Conservation (phyloP, 257 asterid genomes). For the Solanum sejunctum region DNA sequence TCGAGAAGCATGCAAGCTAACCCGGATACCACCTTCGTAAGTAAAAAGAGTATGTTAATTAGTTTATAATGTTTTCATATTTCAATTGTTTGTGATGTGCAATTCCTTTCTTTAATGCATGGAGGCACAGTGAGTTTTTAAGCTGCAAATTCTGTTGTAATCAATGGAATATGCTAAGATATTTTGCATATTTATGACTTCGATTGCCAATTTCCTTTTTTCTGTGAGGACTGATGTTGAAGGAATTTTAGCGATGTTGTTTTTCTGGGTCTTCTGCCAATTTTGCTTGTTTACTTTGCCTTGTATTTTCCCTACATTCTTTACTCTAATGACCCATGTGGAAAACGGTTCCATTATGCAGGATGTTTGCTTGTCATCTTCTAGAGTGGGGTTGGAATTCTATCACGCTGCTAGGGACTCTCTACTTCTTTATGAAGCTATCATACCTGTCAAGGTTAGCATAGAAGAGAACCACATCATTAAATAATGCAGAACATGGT, state of each 20-base stretch:
- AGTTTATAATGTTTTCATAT: neutral
- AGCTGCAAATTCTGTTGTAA: neutral
- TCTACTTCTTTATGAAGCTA: slow-evolving; percentile 79
- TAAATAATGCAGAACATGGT: neutral
- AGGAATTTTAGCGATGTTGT: neutral
- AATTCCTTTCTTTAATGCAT: neutral
- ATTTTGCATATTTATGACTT: neutral
- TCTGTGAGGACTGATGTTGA: neutral
- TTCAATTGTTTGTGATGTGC: neutral
- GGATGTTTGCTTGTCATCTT: slow-evolving; percentile 83
- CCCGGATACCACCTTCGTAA: neutral
- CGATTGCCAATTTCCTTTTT: neutral
- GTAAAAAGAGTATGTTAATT: neutral
- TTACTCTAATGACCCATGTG: neutral
- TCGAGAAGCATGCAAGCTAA: neutral
- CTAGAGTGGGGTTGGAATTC: slow-evolving; percentile 82
- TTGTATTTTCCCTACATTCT: neutral
- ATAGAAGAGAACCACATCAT: slow-evolving; percentile 1
- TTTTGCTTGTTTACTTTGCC: neutral
- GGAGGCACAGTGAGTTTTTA: neutral
- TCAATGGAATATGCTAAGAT: neutral
- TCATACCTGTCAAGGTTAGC: slow-evolving; percentile 89
- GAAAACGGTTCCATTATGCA: slow-evolving; percentile 12
- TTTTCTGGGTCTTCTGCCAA: neutral
- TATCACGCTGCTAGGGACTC: slow-evolving; percentile 81